Base-by-base conservation (phyloP, 257 asterid genomes). In the Plectranthus barbatus region DNA sequence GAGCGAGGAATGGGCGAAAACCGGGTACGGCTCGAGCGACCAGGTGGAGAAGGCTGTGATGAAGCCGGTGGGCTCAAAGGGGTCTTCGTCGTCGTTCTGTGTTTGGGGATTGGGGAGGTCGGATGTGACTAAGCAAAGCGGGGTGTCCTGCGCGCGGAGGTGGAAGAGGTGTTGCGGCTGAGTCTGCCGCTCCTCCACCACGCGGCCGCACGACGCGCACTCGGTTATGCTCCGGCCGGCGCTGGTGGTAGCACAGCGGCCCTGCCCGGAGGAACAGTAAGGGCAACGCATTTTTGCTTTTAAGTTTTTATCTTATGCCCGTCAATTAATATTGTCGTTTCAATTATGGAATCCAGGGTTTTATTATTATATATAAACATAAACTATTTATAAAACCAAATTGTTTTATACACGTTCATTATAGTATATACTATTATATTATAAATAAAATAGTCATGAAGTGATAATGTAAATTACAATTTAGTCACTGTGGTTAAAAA, bases 111-210 rank as follows among this genome's bases (percentile, higher is more conserved):
- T 18, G n/a, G 96, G 94, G 76, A 92, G 94, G 81, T 92, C 99
- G 75, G 99, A 89, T 66, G 96, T 92, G 74, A 81, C 97, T 64
- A 92, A 90, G 74, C 88, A 82, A 69, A 92, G 97, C 12, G 99
- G 96, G 66, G 71, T 68, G 55, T 92, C 99, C 65, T 87, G 95
- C 19, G 97, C 99, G 14, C 99, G 99, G 72, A 77, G 78, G 82
- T 92, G 97, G 81, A 92, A 92, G 68, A 92, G 91, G 73, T 89
- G 99, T 78, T 92, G 95, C 21, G 99, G 84, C 33, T 84, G 97
- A 15, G 85, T 80, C 68, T 79, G 93, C 23, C 89, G 88, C 77
- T 92, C 99, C 74, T 81, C 85, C 39, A 87, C 89, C 18, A 87
- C 95, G 31, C 97, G 96, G 63, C 89, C 91, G 82, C 99, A 89